Conservation (phyloP, 139 green algal species). For the Eudorina sp. region DNA sequence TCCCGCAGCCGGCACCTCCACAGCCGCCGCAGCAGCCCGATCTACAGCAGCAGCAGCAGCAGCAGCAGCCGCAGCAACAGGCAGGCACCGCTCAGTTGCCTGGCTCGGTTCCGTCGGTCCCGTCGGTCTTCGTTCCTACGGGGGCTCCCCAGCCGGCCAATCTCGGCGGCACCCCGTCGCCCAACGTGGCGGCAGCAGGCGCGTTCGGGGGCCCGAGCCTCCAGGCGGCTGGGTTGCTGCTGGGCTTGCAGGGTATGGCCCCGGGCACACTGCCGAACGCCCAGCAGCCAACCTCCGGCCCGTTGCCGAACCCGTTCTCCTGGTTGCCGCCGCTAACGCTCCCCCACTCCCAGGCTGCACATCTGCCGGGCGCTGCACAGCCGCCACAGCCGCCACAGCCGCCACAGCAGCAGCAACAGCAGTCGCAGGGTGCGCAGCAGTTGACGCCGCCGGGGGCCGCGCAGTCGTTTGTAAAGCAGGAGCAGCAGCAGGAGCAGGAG, state of each 20-base stretch:
- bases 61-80: not conserved
- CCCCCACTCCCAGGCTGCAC: too few species aligned
- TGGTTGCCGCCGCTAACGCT: too few species aligned
- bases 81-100: not conserved
- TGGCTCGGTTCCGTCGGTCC: not conserved
- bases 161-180: too few species aligned
- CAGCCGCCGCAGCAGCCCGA: not conserved
- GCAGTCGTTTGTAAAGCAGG: too few species aligned
- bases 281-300: too few species aligned
- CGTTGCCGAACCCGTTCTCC: too few species aligned
- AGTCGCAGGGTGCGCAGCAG: not conserved
- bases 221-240: too few species aligned
- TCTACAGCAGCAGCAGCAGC: not conserved
- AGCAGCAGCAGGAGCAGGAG: not conserved
- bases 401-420: slow-evolving; percentile 13
- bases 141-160: not conserved
- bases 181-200: too few species aligned
- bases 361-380: not conserved
- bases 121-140: not conserved
- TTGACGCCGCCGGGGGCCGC: too few species aligned
- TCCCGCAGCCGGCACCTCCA: not conserved
- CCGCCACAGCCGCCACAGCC: not conserved
- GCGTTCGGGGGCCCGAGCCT: too few species aligned
- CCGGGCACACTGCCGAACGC: too few species aligned
- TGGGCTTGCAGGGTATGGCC: too few species aligned